Base-by-base conservation (phyloP, 108 stramenopile species). In the Bacterosira constricta region DNA sequence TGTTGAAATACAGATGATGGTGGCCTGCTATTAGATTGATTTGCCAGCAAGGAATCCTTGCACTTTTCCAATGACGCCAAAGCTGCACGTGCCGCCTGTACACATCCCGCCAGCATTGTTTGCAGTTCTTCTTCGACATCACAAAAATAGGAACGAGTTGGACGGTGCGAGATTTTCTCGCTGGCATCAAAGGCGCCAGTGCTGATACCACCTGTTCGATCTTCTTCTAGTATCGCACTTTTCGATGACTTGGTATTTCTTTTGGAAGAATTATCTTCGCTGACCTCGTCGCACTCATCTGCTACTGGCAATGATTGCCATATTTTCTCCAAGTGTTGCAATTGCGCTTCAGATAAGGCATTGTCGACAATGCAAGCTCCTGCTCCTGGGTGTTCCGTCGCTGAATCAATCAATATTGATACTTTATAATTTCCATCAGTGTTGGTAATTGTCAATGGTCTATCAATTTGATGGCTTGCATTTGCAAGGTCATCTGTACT, bases 291-390 rank as follows among this genome's bases (percentile, higher is more conserved):
- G 49, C 64, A 65, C 27, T 82, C 45, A 18, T 38, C 46, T 30
- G 74, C 77, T 0, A 85, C 38, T 31, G 90, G 90, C 29, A 91
- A 37, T 3, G 64, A 46, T 62, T 61, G 29, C 69, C 79, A 83
- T 13, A 94, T 63, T 10, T 45, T 17, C 7, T 85, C 37, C 20
- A 94, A 42, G 9, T 27, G 51, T 21, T 88, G 74, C 27, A 87
- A 31, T 17, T 75, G 55, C 3, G 25, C 54, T 10, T 78, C 56
- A 1, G 79, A 71, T 1, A 90, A 21, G 1, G 83, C 83, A 12
- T 83, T 62, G 46, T 93, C 92, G 17, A 91, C 74, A 8, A 85
- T 61, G 42, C 64, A 91, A 25, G 93, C 82, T 46, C 93, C 90
- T 9, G 93, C 93, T 21, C 93, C 93, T 35, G 87, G 86, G 62